phyloP scores from a whole-genome alignment of 2,329 filamentous ascomycete species.

The Fusarium sp. region DNA sequence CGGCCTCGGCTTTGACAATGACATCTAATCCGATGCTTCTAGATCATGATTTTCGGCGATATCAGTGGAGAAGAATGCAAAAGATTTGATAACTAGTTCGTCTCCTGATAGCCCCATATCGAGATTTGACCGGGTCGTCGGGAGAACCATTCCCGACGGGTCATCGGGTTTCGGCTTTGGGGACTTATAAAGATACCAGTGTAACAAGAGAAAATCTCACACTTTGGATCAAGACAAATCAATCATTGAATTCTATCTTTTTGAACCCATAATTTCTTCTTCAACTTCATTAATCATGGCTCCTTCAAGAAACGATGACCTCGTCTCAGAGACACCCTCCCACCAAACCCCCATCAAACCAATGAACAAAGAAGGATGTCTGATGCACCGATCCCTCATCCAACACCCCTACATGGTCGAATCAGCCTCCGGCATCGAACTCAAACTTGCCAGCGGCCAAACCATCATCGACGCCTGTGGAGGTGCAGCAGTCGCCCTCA shows the following conservation, averaged over 20 bases:
- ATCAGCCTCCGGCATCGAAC: slow-evolving; percentile 50
- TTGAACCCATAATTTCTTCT: too few species aligned
- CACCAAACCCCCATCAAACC: neutral
- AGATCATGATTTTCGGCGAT: neutral
- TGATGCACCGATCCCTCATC: slow-evolving; percentile 45
- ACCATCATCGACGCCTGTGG: slow-evolving; percentile 72
- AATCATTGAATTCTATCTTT: neutral
- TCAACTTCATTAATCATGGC: neutral
- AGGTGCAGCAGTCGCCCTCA: slow-evolving; percentile 69
- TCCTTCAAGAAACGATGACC: slow-evolving; percentile 14
- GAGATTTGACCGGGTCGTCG: neutral
- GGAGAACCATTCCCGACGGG: slow-evolving; percentile 14
- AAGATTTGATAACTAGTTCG: neutral
- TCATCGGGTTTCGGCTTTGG: slow-evolving; percentile 26
- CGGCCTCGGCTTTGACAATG: neutral
- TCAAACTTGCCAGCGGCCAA: slow-evolving; percentile 53
- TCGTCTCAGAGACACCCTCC: neutral
- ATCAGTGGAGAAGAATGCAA: neutral
- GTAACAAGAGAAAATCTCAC: neutral
- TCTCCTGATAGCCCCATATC: neutral
- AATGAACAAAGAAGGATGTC: slow-evolving; percentile 5
- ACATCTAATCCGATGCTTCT: slow-evolving; percentile 3
- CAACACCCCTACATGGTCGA: slow-evolving; percentile 48
- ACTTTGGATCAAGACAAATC: neutral
- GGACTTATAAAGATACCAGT: neutral